phyloP scores from a whole-genome alignment of 495 filamentous ascomycete species.

The Melanomma pulvis-pyrius region DNA sequence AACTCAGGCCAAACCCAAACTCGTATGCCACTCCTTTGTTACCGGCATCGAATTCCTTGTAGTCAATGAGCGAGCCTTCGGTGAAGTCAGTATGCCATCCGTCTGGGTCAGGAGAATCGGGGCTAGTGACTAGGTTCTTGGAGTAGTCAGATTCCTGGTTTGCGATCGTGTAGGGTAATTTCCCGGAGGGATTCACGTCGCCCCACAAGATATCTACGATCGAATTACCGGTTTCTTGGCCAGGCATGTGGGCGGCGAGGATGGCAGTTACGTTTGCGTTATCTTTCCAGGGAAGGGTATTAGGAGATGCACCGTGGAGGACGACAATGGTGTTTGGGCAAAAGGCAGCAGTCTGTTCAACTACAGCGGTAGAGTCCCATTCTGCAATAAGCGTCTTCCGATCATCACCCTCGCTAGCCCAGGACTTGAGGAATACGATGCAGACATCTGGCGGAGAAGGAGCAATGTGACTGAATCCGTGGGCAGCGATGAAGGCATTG shows the following conservation, averaged over 20 bases:
- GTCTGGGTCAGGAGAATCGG: constrained; percentile 28
- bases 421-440: constrained; percentile 61
- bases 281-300: constrained; percentile 37
- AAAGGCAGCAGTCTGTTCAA: constrained; percentile 33
- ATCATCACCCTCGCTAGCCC: constrained; percentile 56
- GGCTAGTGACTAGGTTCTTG: constrained; percentile 45
- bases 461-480: constrained; percentile 41
- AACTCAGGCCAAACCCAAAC: constrained; percentile 51
- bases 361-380: constrained; percentile 46
- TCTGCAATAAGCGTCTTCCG: constrained; percentile 53
- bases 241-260: constrained; percentile 41
- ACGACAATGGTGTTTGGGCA: constrained; percentile 45
- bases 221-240: constrained; percentile 38
- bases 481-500: constrained; percentile 44
- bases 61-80: constrained; percentile 58
- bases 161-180: constrained; percentile 40
- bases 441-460: constrained; percentile 46
- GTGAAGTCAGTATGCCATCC: constrained; percentile 42
- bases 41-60: constrained; percentile 53
- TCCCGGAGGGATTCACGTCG: constrained; percentile 33
- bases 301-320: constrained; percentile 38
- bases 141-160: constrained; percentile 41
- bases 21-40: constrained; percentile 50
- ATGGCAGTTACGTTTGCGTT: constrained; percentile 47
- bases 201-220: constrained; percentile 38